These are phyloP conservation scores for Xanthoparmelia taractica DNA, from an alignment of 495 filamentous ascomycete species.

Conservation along the genomic window DNA sequence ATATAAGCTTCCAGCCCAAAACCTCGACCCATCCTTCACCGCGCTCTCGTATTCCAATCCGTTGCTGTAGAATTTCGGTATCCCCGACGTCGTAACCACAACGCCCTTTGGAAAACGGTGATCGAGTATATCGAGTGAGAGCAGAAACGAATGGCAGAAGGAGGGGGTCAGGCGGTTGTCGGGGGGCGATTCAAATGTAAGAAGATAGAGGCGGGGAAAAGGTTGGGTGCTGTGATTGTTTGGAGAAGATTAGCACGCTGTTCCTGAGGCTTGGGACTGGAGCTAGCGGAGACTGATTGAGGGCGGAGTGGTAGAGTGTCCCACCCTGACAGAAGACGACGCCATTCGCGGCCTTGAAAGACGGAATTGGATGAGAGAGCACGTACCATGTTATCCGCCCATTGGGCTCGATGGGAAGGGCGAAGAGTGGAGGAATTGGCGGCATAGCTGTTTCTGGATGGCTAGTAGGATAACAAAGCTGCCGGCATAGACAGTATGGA, in stretches of 20 bases:
- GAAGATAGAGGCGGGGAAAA: constrained; percentile 53
- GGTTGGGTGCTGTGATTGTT: constrained; percentile 42
- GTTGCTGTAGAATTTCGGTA: constrained; percentile 76
- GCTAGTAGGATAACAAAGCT: neutral
- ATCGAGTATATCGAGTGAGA: constrained; percentile 67
- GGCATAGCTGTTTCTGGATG: constrained; percentile 11
- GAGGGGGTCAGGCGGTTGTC: constrained; percentile 68
- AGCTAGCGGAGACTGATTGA: neutral
- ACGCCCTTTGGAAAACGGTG: constrained; percentile 59
- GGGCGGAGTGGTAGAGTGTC: neutral
- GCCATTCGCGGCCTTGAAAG: neutral
- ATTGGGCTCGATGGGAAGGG: constrained; percentile 38
- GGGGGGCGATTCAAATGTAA: constrained; percentile 60
- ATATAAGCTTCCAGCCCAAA: constrained; percentile 51
- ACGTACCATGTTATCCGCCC: constrained; percentile 37
- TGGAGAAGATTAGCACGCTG: neutral
- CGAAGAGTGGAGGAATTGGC: constrained; percentile 36
- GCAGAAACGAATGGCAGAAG: constrained; percentile 56
- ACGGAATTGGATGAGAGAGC: neutral
- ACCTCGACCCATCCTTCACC: constrained; percentile 37
- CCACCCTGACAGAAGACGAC: neutral
- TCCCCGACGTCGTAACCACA: constrained; percentile 62
- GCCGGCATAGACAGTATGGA: too few relatives aligned
- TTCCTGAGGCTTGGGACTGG: neutral
- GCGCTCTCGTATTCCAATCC: constrained; percentile 62